Percentiles rank a stretch among this genome's conserved stretches.
Evolutionary conservation across 73 alveolate genomes (phyloP).

Genomic region (Paramecium bursaria): DNA sequence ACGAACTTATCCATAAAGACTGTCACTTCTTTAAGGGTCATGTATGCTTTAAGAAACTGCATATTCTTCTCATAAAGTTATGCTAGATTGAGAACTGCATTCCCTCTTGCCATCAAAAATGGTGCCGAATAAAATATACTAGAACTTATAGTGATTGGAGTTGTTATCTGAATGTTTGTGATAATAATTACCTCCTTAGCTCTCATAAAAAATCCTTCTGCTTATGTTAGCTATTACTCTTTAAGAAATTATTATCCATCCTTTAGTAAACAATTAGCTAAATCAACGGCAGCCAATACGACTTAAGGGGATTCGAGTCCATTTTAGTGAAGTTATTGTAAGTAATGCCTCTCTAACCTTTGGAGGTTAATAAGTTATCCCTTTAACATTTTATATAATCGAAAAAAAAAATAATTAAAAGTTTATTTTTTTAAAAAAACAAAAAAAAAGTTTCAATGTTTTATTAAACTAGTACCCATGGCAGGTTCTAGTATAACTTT

Average conservation of each 20-base stretch:
- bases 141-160: slow-evolving; percentile 41
- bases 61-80: not conserved
- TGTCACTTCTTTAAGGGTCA: not conserved
- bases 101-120: slow-evolving; percentile 19
- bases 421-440: no score
- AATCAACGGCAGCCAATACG: slow-evolving; percentile 33
- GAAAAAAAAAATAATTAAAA: no score
- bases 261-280: slow-evolving; percentile 7
- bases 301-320: slow-evolving; percentile 47
- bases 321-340: not conserved
- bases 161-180: slow-evolving; percentile 4
- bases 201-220: slow-evolving; percentile 47
- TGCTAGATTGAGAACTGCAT: not conserved
- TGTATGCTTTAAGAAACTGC: slow-evolving; percentile 20
- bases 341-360: slow-evolving; percentile 19
- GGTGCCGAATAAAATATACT: slow-evolving; percentile 13
- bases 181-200: slow-evolving; percentile 34
- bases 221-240: slow-evolving; percentile 11
- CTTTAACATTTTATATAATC: not conserved
- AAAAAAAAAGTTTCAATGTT: no score
- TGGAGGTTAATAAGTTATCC: slow-evolving; percentile 22
- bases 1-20: slow-evolving; percentile 33
- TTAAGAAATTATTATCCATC: slow-evolving; percentile 41
- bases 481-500: slow-evolving; percentile 45
- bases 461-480: slow-evolving; percentile 45